Evolutionary conservation across 2,329 filamentous ascomycete species (phyloP).

Genomic region (Fusarium continuum): DNA sequence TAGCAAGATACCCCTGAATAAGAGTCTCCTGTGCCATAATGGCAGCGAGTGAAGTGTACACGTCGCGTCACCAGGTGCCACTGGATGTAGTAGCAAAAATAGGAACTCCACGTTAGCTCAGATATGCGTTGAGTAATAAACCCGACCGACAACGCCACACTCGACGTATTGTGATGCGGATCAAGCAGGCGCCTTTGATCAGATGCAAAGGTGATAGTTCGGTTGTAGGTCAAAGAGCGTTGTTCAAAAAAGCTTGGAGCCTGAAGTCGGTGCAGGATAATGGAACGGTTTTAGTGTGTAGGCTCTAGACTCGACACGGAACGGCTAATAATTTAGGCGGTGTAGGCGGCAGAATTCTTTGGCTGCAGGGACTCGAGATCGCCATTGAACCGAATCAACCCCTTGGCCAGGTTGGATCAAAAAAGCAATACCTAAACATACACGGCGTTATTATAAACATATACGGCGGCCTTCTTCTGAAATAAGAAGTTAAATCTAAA

Average conservation of each 20-base stretch:
- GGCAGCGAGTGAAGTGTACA: constrained; percentile 33
- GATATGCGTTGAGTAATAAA: constrained; percentile 18
- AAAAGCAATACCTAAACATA: too few relatives aligned
- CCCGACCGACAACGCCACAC: constrained; percentile 16
- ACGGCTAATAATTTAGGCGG: constrained; percentile 44
- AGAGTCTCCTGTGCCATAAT: constrained; percentile 44
- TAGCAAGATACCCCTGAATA: constrained; percentile 23
- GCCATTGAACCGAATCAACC: not conserved
- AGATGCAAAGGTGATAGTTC: constrained; percentile 12
- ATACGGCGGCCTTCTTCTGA: too few relatives aligned
- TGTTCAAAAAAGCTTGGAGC: constrained; percentile 16
- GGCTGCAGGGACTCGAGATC: constrained; percentile 1
- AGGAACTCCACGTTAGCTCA: constrained; percentile 11
- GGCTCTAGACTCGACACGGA: constrained; percentile 14
- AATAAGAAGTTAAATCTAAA: too few relatives aligned
- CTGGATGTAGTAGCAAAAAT: constrained; percentile 13
- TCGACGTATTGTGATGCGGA: constrained; percentile 15
- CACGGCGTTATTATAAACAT: too few relatives aligned
- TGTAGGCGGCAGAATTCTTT: constrained; percentile 32
- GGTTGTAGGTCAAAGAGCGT: constrained; percentile 22
- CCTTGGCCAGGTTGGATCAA: not conserved
- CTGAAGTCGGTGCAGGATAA: constrained; percentile 26
- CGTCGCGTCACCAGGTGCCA: constrained; percentile 35
- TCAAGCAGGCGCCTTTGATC: constrained; percentile 15
- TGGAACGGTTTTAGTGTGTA: not conserved